These are phyloP conservation scores for Arthrobotrys iridis DNA, from an alignment of 2,329 filamentous ascomycete species.

Conservation along the genomic window DNA sequence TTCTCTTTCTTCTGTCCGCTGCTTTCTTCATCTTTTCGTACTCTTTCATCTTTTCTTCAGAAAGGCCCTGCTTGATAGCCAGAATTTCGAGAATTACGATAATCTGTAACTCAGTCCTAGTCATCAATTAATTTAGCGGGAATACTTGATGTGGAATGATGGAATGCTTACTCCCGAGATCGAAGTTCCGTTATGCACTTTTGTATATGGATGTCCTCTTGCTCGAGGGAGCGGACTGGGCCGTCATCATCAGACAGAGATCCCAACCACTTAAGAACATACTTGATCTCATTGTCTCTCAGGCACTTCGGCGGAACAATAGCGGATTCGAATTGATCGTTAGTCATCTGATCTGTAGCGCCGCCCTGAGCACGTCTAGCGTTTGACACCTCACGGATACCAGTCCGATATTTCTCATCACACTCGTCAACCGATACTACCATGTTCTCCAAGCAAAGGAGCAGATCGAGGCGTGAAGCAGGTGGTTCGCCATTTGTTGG, in stretches of 20 bases:
- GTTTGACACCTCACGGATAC: slow-evolving; percentile 27
- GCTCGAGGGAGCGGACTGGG: slow-evolving; percentile 32
- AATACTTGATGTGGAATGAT: not conserved
- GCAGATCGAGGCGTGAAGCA: slow-evolving; percentile 46
- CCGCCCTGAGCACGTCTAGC: slow-evolving; percentile 17
- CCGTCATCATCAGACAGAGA: slow-evolving; percentile 42
- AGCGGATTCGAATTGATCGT: slow-evolving; percentile 36
- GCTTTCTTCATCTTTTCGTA: slow-evolving; percentile 59
- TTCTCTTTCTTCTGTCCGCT: slow-evolving; percentile 61
- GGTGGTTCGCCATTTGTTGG: slow-evolving; percentile 18
- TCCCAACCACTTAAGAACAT: slow-evolving; percentile 49
- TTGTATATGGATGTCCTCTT: slow-evolving; percentile 34
- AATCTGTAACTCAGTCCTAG: slow-evolving; percentile 76
- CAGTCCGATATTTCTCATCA: slow-evolving; percentile 42
- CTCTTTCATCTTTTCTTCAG: slow-evolving; percentile 62
- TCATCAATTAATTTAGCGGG: not conserved
- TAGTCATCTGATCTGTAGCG: slow-evolving; percentile 21
- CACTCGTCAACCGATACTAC: slow-evolving; percentile 34
- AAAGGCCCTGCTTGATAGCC: slow-evolving; percentile 70
- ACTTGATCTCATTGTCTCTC: slow-evolving; percentile 49
- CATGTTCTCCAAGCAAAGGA: slow-evolving; percentile 52
- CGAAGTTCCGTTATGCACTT: slow-evolving; percentile 40
- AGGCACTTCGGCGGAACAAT: slow-evolving; percentile 43
- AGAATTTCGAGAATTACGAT: slow-evolving; percentile 81
- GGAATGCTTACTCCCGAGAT: slow-evolving; percentile 35